A percentile compares a stretch with the other conserved stretches of the same genome.
Evolutionary conservation across 2,329 filamentous ascomycete genomes (phyloP).

Genomic region (Alternaria angustiovoidea): DNA sequence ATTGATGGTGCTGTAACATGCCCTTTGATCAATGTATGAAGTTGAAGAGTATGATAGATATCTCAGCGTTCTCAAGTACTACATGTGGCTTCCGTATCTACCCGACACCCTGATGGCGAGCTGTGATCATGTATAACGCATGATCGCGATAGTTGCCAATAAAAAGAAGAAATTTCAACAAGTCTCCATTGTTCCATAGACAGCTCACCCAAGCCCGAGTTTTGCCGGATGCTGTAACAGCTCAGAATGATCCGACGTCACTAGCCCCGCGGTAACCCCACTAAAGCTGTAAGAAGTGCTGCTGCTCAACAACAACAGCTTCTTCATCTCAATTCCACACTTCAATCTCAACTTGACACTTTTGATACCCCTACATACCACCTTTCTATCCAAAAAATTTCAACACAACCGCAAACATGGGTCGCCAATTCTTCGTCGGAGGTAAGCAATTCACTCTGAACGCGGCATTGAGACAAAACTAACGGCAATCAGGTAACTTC

Average conservation of each 20-base stretch:
- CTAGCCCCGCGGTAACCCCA: conserved; percentile 35
- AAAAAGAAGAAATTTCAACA: conserved; percentile 12
- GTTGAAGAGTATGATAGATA: not conserved
- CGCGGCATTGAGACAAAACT: not conserved
- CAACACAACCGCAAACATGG: conserved; percentile 71
- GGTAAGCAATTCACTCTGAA: conserved; percentile 54
- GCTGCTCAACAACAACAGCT: conserved; percentile 40
- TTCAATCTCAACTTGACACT: conserved; percentile 10
- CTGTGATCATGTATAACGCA: not conserved
- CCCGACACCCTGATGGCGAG: not conserved
- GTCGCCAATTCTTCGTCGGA: conserved; percentile 96
- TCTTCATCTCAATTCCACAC: conserved; percentile 22
- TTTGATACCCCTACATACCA: conserved; percentile 15
- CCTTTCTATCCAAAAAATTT: conserved; percentile 10
- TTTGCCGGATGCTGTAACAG: conserved; percentile 36
- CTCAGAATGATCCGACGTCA: conserved; percentile 22
- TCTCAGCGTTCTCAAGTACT: too few relatives aligned
- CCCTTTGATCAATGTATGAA: not conserved
- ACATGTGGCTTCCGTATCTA: not conserved
- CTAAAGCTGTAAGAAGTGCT: conserved; percentile 30
- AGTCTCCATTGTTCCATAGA: conserved; percentile 34
- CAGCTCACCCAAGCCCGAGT: conserved; percentile 34
- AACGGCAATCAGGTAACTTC: conserved; percentile 71
- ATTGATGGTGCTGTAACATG: not conserved
- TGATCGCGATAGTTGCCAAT: conserved; percentile 9